Base-by-base conservation (phyloP, 768 basidiomycete genomes). In the Brasilioporus rufonigricans region DNA sequence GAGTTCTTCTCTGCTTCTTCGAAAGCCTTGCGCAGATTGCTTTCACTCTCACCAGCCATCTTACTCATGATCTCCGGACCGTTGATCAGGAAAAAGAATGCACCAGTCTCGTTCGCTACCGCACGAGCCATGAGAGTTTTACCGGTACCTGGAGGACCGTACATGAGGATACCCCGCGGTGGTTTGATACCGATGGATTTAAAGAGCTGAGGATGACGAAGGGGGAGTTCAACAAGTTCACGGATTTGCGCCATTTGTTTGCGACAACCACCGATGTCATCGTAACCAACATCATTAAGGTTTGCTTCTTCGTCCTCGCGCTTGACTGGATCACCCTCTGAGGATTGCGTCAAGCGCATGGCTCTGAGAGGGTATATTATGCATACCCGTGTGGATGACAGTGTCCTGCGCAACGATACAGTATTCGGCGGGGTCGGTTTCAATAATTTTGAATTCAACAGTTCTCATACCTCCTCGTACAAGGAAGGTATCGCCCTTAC, bases 121-220 rank as follows among this genome's bases (percentile, higher is more conserved):
- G 97, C 97, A 63, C 97, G 88, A 48, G 97, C 97, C 96, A 99
- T 99, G 61, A 99, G 83, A 7, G 97, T 98, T 78, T 98, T 99
- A 81, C 97, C 97, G 21, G 96, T 98, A 80, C 97, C 97, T 32
- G 96, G 96, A 60, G 96, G 96, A 52, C 96, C 96, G 68, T 83
- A 99, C 93, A 99, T 89, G 61, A 99, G 87, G 66, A 99, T 95
- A 81, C 96, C 96, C 62, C 96, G 89, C 23, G 96, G 96, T 31
- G 97, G 97, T 74, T 98, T 99, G 83, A 99, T 99, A 84, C 97
- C 97, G 70, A 99, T 99, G 24, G 95, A 95, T 72, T 99, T 99
- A 88, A 98, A 99, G 14, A 99, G 84, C 75, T 98, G 95, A 40
- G 97, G 97, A 75, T 99, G 97, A 55, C 97, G 93, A 40, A 98